Base-by-base conservation (phyloP, 768 basidiomycete species). In the Suillus weaverae region DNA sequence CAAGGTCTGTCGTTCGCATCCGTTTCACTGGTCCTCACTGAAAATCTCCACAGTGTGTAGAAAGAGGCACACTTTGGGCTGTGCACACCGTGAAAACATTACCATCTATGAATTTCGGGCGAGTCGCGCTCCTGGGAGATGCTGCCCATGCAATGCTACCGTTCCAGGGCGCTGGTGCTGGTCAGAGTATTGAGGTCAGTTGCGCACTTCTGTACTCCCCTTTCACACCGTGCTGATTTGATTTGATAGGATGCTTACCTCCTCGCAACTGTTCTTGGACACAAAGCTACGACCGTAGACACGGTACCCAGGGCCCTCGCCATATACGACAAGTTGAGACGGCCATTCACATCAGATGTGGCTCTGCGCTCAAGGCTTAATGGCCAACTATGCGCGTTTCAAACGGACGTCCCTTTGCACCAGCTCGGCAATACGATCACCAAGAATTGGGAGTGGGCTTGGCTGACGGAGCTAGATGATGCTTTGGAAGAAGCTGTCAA, bases 381-480 rank as follows among this genome's bases (percentile, higher is more conserved):
- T 38, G 69, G 72, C 44, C 68, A 69, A 50, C 22, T 71, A 48
- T 60, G 11, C 41, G 33, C 44, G 3, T 64, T 67, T 35, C 73
- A 76, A 60, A 63, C 44, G 11, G 63, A 67, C 41, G 57, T 72
- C 1, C 77, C 76, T 63, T 74, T 86, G 10, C 68, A 77, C 18
- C 70, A 78, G 46, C 70, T 88, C 4, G 80, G 78, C 7, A 71
- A 77, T 39, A 72, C 72, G 13, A 72, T 89, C 32, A 80, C 79
- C 20, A 78, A 78, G 70, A 83, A 81, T 56, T 88, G 86, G 86
- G 83, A 85, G 63, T 90, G 89, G 89, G 73, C 71, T 36, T 76
- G 74, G 73, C 30, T 72, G 4, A 68, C 61, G 39, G 66, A 70
- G 1, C 59, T 74, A 32, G 74, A 76, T 2, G 69, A 22, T 22